Evolutionary conservation across 768 basidiomycete species (phyloP).

Genomic region (Albatrellus ellisii): DNA sequence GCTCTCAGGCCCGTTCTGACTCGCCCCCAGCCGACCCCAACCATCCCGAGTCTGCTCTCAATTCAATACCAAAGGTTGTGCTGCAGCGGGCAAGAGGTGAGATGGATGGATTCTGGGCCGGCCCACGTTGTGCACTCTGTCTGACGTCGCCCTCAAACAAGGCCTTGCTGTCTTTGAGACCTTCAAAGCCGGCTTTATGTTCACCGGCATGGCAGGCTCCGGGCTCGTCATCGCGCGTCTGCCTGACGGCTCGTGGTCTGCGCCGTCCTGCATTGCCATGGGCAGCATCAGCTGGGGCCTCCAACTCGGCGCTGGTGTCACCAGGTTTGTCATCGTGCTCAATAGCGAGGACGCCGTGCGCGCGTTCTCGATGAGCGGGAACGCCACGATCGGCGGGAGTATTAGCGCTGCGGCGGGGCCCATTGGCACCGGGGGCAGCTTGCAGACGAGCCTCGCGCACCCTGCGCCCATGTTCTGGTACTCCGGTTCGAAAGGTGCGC

Average conservation of each 20-base stretch:
- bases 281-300: conserved; percentile 92
- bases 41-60: conserved; percentile 81
- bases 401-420: conserved; percentile 82
- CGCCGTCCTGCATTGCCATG: conserved; percentile 93
- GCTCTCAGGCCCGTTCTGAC: background rate
- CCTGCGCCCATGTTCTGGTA: conserved; percentile 98
- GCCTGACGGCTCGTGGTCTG: conserved; percentile 93
- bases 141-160: conserved; percentile 19
- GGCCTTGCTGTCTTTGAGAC: conserved; percentile 94
- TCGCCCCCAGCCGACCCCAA: conserved; percentile 62
- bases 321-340: conserved; percentile 93
- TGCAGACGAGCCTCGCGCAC: conserved; percentile 78
- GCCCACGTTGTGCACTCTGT: no score
- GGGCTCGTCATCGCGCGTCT: conserved; percentile 87
- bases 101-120: no score
- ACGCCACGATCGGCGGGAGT: conserved; percentile 90
- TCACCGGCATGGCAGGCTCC: conserved; percentile 90
- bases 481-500: conserved; percentile 83
- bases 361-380: conserved; percentile 92
- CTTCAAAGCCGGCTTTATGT: conserved; percentile 87
- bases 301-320: conserved; percentile 92
- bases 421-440: conserved; percentile 86
- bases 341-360: conserved; percentile 93
- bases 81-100: conserved; percentile 79
- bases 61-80: conserved; percentile 88